Base-by-base conservation (phyloP, 2,329 filamentous ascomycete species). In the Pyrenophora teres region DNA sequence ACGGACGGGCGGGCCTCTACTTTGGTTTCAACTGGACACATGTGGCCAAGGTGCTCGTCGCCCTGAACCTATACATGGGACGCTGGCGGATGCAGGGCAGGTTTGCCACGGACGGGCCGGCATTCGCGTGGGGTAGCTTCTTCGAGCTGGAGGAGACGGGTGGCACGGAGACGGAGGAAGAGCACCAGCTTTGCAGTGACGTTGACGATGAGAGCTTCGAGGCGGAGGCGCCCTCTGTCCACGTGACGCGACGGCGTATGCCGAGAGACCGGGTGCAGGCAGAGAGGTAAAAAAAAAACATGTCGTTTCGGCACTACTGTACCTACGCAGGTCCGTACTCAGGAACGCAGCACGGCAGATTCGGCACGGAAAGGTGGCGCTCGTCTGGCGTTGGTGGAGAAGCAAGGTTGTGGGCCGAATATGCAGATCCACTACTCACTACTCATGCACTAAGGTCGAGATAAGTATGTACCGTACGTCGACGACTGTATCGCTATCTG, bases 51-150 rank as follows among this genome's bases (percentile, higher is more conserved):
- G 64, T 68, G 13, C 53, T 69, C 27, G 53, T 64, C 12, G 63
- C 63, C 46, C 52, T 70, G 13, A 70, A 69, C 16, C 33, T 68
- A 21, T 70, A 62, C 48, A 68, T 71, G 39, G 67, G 67, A 9
- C 41, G 68, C 38, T 70, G 60, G 56, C 62, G 65, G 21, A 59
- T 58, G 52, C 65, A 70, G 46, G 62, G 63, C 4, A 47, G 42
- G 19, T 60, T 64, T 32, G 56, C 64, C 19, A 48, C 69, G 37
- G 51, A 56, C 15, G 66, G 67, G 3, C 57, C 57, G 9, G 59
- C 53, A 9, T 52, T 64, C 19, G 50, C 57, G 33, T 69, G 67
- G 64, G 66, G 64, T 23, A 57, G 44, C 13, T 56, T 53, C 35
- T 63, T 62, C 31, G 51, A 48, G 42, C 46, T 50, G 39, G 46